phyloP scores from a whole-genome alignment of 192 early-diverging fungal species.

The Backusella macrospora region DNA sequence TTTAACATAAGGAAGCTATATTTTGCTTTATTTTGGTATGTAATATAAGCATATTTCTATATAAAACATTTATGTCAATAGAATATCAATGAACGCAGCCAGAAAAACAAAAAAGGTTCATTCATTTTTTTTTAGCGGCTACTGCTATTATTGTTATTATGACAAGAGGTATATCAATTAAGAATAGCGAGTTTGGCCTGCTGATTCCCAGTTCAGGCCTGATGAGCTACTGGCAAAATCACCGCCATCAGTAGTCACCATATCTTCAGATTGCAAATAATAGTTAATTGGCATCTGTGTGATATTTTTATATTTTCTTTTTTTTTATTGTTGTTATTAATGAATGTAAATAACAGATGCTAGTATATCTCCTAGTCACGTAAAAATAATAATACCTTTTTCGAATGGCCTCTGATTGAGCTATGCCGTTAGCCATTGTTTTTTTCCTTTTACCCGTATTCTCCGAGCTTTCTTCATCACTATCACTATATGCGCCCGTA shows the following conservation, averaged over 20 bases:
- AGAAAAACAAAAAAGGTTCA: not conserved
- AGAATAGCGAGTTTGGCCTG: not conserved
- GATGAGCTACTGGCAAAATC: not conserved
- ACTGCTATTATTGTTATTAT: too few species aligned
- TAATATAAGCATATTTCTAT: too few species aligned
- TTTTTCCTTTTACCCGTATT: not conserved
- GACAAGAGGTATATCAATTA: too few species aligned
- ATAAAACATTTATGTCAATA: too few species aligned
- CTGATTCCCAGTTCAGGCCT: not conserved
- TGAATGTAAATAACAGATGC: not conserved
- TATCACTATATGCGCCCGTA: not conserved
- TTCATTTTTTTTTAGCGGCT: not conserved
- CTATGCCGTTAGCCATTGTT: not conserved
- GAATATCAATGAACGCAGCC: too few species aligned
- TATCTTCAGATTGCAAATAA: not conserved
- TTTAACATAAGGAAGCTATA: too few species aligned
- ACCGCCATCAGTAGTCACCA: not conserved
- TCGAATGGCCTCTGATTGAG: not conserved
- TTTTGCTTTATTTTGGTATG: too few species aligned
- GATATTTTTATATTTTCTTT: slow-evolving; percentile 3
- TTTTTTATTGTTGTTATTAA: not conserved
- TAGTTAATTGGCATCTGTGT: not conserved
- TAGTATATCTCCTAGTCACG: not conserved
- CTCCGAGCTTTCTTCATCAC: not conserved
- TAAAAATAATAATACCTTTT: not conserved